Conservation (phyloP, 2,329 filamentous ascomycete species). For the Neopestalotiopsis sp. region DNA sequence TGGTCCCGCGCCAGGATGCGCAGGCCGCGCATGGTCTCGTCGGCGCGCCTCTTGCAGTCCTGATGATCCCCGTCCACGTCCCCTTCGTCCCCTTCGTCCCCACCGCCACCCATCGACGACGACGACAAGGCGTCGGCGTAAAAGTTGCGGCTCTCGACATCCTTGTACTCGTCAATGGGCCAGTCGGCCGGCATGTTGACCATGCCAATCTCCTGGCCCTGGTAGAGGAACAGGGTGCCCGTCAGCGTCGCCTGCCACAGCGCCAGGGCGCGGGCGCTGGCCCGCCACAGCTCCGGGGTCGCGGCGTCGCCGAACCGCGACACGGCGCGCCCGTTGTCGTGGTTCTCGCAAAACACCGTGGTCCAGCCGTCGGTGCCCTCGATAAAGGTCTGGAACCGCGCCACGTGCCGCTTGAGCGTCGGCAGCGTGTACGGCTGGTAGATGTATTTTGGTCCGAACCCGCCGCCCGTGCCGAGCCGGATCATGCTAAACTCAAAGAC, state of each 20-base stretch:
- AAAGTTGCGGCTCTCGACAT: slow-evolving; percentile 58
- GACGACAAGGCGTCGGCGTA: slow-evolving; percentile 45
- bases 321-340: slow-evolving; percentile 64
- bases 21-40: slow-evolving; percentile 55
- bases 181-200: slow-evolving; percentile 57
- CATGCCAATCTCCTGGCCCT: slow-evolving; percentile 68
- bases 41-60: slow-evolving; percentile 31
- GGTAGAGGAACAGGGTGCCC: slow-evolving; percentile 62
- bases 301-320: slow-evolving; percentile 57
- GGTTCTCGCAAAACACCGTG: slow-evolving; percentile 67
- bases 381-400: slow-evolving; percentile 55
- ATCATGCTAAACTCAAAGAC: slow-evolving; percentile 65
- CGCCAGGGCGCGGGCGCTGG: slow-evolving; percentile 58
- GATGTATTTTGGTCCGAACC: slow-evolving; percentile 50
- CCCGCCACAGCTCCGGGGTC: slow-evolving; percentile 46
- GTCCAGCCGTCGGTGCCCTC: slow-evolving; percentile 59
- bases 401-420: slow-evolving; percentile 47
- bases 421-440: slow-evolving; percentile 53
- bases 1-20: slow-evolving; percentile 67
- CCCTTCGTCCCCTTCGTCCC: slow-evolving; percentile 22
- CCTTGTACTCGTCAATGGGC: slow-evolving; percentile 57
- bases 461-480: slow-evolving; percentile 56
- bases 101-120: slow-evolving; percentile 35
- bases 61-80: no score
- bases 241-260: slow-evolving; percentile 53